Evolutionary conservation across 139 green algal genomes (phyloP), one percentile per base, ranked within the genome.

Genomic region (Nannochloris sp.): DNA sequence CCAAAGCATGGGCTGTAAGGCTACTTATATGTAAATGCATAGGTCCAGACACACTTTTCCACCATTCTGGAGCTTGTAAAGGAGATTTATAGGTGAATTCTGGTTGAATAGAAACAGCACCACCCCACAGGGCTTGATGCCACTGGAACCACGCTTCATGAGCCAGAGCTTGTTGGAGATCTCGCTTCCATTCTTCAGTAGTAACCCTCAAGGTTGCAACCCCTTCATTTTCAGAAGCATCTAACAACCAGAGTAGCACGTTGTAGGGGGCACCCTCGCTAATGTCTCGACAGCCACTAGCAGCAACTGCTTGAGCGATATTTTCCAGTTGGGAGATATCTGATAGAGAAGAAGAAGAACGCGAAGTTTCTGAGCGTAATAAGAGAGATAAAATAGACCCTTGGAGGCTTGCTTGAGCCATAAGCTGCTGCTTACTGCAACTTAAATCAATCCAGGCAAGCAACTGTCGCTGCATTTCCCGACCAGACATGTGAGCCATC

Each of bases 101-200:
- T 24, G 56, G 60, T 33, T 71, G 46, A 10, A 39, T 47, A 13
- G 25, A 45, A 4, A 32, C 31, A 13, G 60, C 56, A 37, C 33
- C 56, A 6, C 7, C 31, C 71, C 81, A 90, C 48, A 76, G 29
- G 0, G 65, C 69, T 10, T 44, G 14, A 9, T 92, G 88, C 87
- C 87, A 96, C 9, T 53, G 65, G 34, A 75, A 81, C 79, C 86
- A 95, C 15, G 89, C 70, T 37, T 95, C 84, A 55, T 91, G 80
- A 34, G 85, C 58, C 48, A 90, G 47, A 14, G 63, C 68, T 38
- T 80, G 61, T 44, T 46, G n/a, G 63, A 72, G 24, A 42, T 67
- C 7, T 32, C 45, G 33, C 34, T 65, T 25, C 72, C 71, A 74
- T 35, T 77, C 54, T 37, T 42, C 27, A 34, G 13, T 27, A 31